These are phyloP conservation scores for Pseudogymnoascus sp. DNA, from an alignment of 2,329 filamentous ascomycete genomes.

Conservation along the genomic window DNA sequence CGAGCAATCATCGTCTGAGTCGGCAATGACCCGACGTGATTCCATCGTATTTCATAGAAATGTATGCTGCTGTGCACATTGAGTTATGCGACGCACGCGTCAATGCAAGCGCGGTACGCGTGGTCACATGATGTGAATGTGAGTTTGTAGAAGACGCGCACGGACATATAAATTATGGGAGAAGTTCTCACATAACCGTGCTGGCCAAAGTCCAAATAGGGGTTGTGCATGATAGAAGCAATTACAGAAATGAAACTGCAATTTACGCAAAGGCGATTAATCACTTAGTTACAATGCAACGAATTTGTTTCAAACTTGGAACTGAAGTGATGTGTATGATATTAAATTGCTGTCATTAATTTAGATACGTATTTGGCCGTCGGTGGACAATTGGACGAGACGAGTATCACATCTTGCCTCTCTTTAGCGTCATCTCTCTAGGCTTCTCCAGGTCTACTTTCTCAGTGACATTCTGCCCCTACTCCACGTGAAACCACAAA, in stretches of 20 bases:
- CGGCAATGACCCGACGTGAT: constrained; percentile 27
- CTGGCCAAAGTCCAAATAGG: not conserved
- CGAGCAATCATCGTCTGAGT: constrained; percentile 28
- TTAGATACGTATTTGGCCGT: too few species aligned
- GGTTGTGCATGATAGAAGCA: not conserved
- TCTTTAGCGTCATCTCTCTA: not conserved
- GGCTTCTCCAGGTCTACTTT: not conserved
- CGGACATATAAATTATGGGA: not conserved
- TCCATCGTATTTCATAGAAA: constrained; percentile 21
- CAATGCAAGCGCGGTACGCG: not conserved
- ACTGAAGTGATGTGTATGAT: too few species aligned
- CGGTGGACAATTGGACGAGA: too few species aligned
- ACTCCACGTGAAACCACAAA: not conserved
- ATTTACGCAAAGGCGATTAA: not conserved
- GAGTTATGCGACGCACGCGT: not conserved
- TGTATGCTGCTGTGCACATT: not conserved
- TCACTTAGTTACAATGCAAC: not conserved
- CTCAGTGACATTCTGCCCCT: not conserved
- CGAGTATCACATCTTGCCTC: not conserved
- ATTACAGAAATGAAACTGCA: not conserved
- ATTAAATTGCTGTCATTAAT: too few species aligned
- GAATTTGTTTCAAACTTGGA: too few species aligned
- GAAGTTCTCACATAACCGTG: too few species aligned
- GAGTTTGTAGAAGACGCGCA: not conserved
- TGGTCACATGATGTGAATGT: not conserved